Evolutionary conservation across 2,329 filamentous ascomycete genomes (phyloP), one percentile per base, ranked within the genome.

Genomic region (Metarhizium rileyi): DNA sequence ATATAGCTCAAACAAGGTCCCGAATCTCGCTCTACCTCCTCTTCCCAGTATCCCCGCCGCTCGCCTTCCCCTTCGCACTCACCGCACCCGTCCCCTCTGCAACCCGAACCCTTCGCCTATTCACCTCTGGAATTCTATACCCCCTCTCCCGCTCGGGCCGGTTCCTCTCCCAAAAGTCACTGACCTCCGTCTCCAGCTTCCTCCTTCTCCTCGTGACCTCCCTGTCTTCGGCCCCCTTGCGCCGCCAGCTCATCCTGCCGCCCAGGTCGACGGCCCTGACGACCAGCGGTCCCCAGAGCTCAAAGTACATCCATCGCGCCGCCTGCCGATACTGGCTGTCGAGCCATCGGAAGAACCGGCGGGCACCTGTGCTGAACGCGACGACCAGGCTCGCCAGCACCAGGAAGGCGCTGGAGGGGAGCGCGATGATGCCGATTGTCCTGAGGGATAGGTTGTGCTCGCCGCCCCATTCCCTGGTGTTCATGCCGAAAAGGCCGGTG

Each of bases 401-500:
- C 8, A 83, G 57, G 1, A 68, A 40, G n/a, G 62, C 65, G 36
- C 72, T 81, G 6, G 66, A 64, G 38, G 70, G 80, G 42, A 73
- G 64, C 3, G 75, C 67, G 45, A 80, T 70, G 33, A 63, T 55
- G 2, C 75, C 76, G 22, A 80, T 76, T 3, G 66, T 64, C 14
- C 53, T 55, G 7, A 79, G 62, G 3, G 66, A 63, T 1, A 72
- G 62, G 10, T 75, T 69, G 22, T 73, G 66, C 16, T 66, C 66
- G 2, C 70, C 73, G 27, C 74, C 76, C 80, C 80, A 83, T 61
- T 83, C 79, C 4, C 63, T 65, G 3, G 78, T 79, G 56, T 84
- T 84, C 73, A 84, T 83, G 48, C 81, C 80, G 49, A 84, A 84
- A 1, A 84, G 59, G 3, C 77, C 76, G 0, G 80, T 83, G 61